phyloP scores from a whole-genome alignment of 352 stramenopile species.

The Pythium dissimile region DNA sequence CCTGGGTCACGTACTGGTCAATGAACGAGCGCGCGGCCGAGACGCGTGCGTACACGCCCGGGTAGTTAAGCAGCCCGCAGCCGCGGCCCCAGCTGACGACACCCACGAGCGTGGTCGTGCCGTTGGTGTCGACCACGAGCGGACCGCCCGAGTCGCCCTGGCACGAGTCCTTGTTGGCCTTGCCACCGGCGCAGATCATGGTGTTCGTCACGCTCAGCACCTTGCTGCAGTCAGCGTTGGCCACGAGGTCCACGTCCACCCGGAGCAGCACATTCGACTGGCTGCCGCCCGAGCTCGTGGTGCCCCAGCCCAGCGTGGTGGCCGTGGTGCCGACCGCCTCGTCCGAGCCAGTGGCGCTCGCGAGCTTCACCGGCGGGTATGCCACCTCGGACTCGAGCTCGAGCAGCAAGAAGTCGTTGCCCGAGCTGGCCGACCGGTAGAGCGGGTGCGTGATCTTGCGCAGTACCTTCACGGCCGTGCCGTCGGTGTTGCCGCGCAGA shows the following conservation, averaged over 20 bases:
- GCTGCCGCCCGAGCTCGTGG: constrained; percentile 12
- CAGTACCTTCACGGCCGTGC: constrained; percentile 17
- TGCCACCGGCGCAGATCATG: constrained; percentile 40
- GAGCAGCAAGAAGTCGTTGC: constrained; percentile 29
- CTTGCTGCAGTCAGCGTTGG: constrained; percentile 27
- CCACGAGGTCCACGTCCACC: constrained; percentile 29
- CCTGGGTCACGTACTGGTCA: constrained; percentile 14
- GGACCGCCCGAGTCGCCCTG: constrained; percentile 42
- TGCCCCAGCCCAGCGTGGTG: constrained; percentile 27
- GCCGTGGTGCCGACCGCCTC: constrained; percentile 10
- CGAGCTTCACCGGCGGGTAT: constrained; percentile 20
- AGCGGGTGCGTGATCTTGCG: constrained; percentile 26
- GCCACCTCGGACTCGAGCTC: constrained; percentile 21
- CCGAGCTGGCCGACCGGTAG: constrained; percentile 12
- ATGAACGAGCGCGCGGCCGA: constrained; percentile 19
- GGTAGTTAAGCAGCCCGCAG: constrained; percentile 28
- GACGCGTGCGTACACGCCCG: constrained; percentile 42
- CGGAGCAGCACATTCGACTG: constrained; percentile 22
- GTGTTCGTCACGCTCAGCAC: constrained; percentile 18
- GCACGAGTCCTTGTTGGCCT: constrained; percentile 26
- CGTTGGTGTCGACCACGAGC: constrained; percentile 23
- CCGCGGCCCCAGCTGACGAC: constrained; percentile 39
- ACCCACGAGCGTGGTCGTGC: constrained; percentile 26
- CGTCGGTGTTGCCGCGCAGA: constrained; percentile 17
- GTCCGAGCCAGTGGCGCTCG: constrained; percentile 7